Evolutionary conservation across 83 land plant genomes (phyloP).

Genomic region (Picea mariana): DNA sequence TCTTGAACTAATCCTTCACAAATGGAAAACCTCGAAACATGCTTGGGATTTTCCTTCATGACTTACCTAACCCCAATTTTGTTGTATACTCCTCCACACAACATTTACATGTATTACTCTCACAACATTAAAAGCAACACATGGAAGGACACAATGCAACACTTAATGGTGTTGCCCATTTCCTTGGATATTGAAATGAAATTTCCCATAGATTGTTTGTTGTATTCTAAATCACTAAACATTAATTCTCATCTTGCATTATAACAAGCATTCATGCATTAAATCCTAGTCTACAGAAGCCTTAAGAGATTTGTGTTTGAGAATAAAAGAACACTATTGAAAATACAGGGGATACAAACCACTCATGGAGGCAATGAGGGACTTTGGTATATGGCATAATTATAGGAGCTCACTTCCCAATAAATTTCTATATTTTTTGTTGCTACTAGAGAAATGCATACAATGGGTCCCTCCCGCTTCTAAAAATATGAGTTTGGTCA

Average conservation of each 20-base stretch:
- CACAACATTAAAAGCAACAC: conserved; percentile 15
- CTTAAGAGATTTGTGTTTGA: background rate
- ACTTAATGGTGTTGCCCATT: conserved; percentile 22
- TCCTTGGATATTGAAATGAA: background rate
- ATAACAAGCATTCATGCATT: background rate
- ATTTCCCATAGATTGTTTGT: background rate
- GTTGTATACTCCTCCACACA: background rate
- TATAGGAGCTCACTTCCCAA: too few relatives aligned
- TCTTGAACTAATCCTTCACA: conserved; percentile 4
- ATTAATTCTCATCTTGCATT: background rate
- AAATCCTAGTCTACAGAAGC: background rate
- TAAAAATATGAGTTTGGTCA: too few relatives aligned
- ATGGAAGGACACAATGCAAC: conserved; percentile 14
- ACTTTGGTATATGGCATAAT: too few relatives aligned
- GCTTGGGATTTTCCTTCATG: conserved; percentile 15
- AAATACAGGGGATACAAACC: too few relatives aligned
- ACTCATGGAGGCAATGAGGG: too few relatives aligned
- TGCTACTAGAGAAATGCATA: too few relatives aligned
- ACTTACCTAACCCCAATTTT: conserved; percentile 1
- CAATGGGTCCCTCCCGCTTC: too few relatives aligned
- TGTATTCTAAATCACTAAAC: background rate
- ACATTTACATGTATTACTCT: background rate
- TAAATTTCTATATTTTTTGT: too few relatives aligned
- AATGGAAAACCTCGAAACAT: conserved; percentile 23
- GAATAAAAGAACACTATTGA: background rate